phyloP scores from a whole-genome alignment of 768 basidiomycete species.

The Termitomyces sp. region DNA sequence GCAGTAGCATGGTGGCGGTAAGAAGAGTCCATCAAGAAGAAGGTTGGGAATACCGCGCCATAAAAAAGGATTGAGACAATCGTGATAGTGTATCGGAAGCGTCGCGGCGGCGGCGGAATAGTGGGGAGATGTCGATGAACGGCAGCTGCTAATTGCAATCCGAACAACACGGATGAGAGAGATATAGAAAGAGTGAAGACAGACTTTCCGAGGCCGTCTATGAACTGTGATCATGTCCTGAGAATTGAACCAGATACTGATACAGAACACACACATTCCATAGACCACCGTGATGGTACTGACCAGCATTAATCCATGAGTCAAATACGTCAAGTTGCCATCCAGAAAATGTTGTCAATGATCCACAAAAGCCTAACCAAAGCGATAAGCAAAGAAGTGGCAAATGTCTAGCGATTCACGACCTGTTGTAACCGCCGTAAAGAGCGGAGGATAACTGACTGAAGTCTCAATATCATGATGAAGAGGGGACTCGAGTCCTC shows the following conservation, averaged over 20 bases:
- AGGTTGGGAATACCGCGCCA: slow-evolving; percentile 69
- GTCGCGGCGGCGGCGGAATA: slow-evolving; percentile 33
- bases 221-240: slow-evolving; percentile 44
- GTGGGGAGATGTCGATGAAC: slow-evolving; percentile 35
- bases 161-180: slow-evolving; percentile 72
- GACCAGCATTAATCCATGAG: slow-evolving; percentile 72
- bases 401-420: slow-evolving; percentile 5
- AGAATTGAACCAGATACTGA: neutral
- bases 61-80: slow-evolving; percentile 60
- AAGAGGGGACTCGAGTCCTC: slow-evolving; percentile 21
- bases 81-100: slow-evolving; percentile 46
- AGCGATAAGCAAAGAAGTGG: neutral
- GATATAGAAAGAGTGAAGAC: slow-evolving; percentile 75
- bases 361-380: slow-evolving; percentile 87
- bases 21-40: slow-evolving; percentile 61
- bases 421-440: slow-evolving; percentile 87
- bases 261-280: slow-evolving; percentile 51
- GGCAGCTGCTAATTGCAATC: slow-evolving; percentile 51
- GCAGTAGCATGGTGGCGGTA: slow-evolving; percentile 82
- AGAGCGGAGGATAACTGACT: slow-evolving; percentile 81
- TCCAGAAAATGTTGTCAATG: slow-evolving; percentile 91
- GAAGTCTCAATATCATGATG: slow-evolving; percentile 1
- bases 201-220: slow-evolving; percentile 81
- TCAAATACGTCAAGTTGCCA: slow-evolving; percentile 90
- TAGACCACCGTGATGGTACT: slow-evolving; percentile 55